Evolutionary conservation across 2,329 filamentous ascomycete species (phyloP).

Genomic region (Aspergillus amoenus): DNA sequence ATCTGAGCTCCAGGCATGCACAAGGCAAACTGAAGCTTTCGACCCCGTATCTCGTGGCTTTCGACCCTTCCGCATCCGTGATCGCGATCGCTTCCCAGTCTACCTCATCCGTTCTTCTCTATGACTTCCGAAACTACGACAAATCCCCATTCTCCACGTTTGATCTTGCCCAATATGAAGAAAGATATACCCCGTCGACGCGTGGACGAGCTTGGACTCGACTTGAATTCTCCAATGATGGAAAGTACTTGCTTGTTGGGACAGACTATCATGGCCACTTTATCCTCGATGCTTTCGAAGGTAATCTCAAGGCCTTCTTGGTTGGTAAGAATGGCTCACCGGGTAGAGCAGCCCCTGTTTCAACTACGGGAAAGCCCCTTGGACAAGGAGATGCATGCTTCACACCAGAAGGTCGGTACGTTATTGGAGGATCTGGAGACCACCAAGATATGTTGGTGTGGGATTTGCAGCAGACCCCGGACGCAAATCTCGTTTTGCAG

Average conservation of each 20-base stretch:
- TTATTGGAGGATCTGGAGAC: slow-evolving; percentile 73
- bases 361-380: slow-evolving; percentile 54
- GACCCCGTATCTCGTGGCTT: slow-evolving; percentile 79
- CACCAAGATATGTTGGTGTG: slow-evolving; percentile 77
- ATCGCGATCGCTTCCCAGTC: slow-evolving; percentile 85
- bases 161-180: slow-evolving; percentile 65
- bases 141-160: slow-evolving; percentile 86
- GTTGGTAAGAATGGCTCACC: slow-evolving; percentile 48
- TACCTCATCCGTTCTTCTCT: slow-evolving; percentile 78
- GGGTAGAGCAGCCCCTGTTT: slow-evolving; percentile 50
- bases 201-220: slow-evolving; percentile 70
- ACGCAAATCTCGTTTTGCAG: slow-evolving; percentile 55
- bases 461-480: slow-evolving; percentile 66
- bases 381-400: slow-evolving; percentile 79
- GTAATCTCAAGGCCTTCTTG: slow-evolving; percentile 72
- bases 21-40: slow-evolving; percentile 79
- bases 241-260: slow-evolving; percentile 78
- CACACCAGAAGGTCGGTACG: slow-evolving; percentile 82
- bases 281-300: slow-evolving; percentile 89
- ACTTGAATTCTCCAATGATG: slow-evolving; percentile 94
- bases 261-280: slow-evolving; percentile 86
- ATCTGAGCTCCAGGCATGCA: slow-evolving; percentile 74
- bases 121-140: slow-evolving; percentile 91
- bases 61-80: slow-evolving; percentile 87
- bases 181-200: slow-evolving; percentile 52